Evolutionary conservation across 2,329 filamentous ascomycete species (phyloP), one percentile per base, ranked within the genome.

Genomic region (Ophiostoma himal-ulmi): DNA sequence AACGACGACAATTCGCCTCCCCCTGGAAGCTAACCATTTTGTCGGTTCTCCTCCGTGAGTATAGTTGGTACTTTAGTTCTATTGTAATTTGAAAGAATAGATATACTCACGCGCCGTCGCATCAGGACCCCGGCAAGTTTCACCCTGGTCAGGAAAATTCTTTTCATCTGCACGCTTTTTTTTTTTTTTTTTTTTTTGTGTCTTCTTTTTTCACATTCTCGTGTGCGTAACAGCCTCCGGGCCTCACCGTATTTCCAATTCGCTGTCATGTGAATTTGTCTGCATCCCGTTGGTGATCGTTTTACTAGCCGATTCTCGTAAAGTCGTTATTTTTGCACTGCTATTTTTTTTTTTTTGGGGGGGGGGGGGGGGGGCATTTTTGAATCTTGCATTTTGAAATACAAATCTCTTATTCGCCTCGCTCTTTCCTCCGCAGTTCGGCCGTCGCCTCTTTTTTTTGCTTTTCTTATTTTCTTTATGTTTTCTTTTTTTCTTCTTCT

Each of bases 181-280:
- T 1, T 34, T 7, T 26, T 26, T 60, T 60, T 30, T 60, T 30
- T 26, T 57, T 7, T 57, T 7, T 36, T 36, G 30, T 5, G 11
- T 22, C 20, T 37, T 37, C 22, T 34, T 60, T 30, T 7, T 22
- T 17, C 54, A 3, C 30, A 13, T 13, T 22, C 7, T 8, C 37
- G 2, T 30, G 30, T 30, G 37, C 7, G 3, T 39, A 44, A 6
- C 22, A 17, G 44, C 26, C 10, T 60, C 20, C 62, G 34, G 62
- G 62, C 62, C 36, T 65, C 62, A 65, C 62, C 62, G 62, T 65
- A 65, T 22, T 65, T 65, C 62, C 62, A n/a, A 65, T 65, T 37
- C 22, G 62, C 57, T n/a, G 62, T 65, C 62, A 39, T 39, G 62
- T 22, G 8, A 26, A 54, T 22, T 22, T 1, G 48, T 48, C 14